These are phyloP conservation scores for Podospora pseudocomata DNA, from an alignment of 495 filamentous ascomycete genomes.

Conservation along the genomic window DNA sequence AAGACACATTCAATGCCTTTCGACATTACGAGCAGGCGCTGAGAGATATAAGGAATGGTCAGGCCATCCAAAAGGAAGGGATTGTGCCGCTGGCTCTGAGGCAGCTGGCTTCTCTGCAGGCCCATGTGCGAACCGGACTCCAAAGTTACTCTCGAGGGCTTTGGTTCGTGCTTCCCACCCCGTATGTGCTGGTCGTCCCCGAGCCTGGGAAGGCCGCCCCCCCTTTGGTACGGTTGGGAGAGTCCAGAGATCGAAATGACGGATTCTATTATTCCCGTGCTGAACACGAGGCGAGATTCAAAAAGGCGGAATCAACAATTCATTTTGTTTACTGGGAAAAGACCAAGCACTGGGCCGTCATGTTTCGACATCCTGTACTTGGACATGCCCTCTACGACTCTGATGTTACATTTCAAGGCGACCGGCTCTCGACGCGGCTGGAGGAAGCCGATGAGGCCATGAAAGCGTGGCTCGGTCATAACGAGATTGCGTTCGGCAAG, in stretches of 20 bases:
- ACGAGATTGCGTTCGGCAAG: neutral
- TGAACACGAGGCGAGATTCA: neutral
- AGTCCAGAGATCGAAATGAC: neutral
- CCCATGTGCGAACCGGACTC: neutral
- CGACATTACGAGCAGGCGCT: neutral
- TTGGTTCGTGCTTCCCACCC: neutral
- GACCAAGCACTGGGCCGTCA: neutral
- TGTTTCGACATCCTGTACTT: neutral
- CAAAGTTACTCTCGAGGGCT: neutral
- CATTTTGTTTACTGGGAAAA: neutral
- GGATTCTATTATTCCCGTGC: neutral
- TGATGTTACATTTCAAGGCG: neutral
- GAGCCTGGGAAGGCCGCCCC: no score
- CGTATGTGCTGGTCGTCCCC: neutral
- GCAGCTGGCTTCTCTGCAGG: neutral
- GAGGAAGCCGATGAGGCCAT: neutral
- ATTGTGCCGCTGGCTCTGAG: neutral
- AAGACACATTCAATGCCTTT: neutral
- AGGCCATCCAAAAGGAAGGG: neutral
- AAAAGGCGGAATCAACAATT: neutral
- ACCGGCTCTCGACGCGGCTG: neutral
- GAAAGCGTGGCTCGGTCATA: neutral
- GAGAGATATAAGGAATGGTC: neutral
- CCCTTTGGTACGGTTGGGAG: neutral
- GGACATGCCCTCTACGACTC: neutral